phyloP scores from a whole-genome alignment of 2,329 filamentous ascomycete species.

The Ophiostoma piceae region DNA sequence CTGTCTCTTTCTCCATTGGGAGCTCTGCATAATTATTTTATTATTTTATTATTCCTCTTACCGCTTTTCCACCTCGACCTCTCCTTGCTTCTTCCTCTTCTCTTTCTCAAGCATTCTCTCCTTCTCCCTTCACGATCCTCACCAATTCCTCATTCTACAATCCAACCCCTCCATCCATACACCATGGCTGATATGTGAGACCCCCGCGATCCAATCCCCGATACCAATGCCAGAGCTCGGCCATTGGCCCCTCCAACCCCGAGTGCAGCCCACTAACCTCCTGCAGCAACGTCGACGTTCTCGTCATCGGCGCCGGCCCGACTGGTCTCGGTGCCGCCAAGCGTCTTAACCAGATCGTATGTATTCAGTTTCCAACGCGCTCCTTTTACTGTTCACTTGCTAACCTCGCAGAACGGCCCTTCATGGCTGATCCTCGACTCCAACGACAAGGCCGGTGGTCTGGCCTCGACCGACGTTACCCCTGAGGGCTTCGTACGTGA shows the following conservation, averaged over 20 bases:
- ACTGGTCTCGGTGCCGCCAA: slow-evolving; percentile 97
- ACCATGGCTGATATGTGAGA: slow-evolving; percentile 24
- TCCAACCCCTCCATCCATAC: slow-evolving; percentile 5
- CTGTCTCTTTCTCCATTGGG: slow-evolving; percentile 7
- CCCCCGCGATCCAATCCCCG: background rate
- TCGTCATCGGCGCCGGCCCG: slow-evolving; percentile 95
- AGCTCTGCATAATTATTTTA: slow-evolving; percentile 11
- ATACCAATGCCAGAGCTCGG: background rate
- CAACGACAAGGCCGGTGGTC: slow-evolving; percentile 85
- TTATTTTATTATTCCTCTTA: slow-evolving; percentile 6
- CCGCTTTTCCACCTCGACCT: slow-evolving; percentile 18
- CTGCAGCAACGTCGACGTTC: slow-evolving; percentile 82
- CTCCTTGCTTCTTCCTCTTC: background rate
- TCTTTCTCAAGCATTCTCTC: background rate
- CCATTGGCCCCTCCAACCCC: background rate
- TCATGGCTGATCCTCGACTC: slow-evolving; percentile 97
- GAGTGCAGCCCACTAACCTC: background rate
- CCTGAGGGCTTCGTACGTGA: slow-evolving; percentile 91
- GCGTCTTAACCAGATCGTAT: slow-evolving; percentile 91
- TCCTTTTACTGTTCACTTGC: background rate
- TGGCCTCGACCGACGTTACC: slow-evolving; percentile 91
- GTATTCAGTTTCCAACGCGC: slow-evolving; percentile 31
- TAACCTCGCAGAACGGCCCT: slow-evolving; percentile 63
- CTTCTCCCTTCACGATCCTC: slow-evolving; percentile 1
- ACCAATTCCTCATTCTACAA: background rate